Conservation (phyloP, 2,329 filamentous ascomycete genomes). For the Phialocephala sp. region DNA sequence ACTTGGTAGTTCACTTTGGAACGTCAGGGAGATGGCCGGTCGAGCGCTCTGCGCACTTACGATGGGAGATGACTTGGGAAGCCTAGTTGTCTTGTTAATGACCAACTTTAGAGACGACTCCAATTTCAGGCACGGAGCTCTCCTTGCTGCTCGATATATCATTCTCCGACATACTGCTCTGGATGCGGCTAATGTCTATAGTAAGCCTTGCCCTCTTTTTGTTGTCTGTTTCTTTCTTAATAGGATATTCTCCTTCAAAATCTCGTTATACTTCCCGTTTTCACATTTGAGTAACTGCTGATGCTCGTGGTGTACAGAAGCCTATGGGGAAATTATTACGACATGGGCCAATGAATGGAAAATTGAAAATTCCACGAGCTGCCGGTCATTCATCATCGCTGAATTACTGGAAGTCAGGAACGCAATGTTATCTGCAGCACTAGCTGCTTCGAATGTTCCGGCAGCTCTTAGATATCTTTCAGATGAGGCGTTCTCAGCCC, state of each 20-base stretch:
- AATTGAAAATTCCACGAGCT: not conserved
- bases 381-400: not conserved
- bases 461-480: not conserved
- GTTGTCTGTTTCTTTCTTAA: not conserved
- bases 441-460: not conserved
- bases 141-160: constrained; percentile 62
- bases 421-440: not conserved
- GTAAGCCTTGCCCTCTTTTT: constrained; percentile 44
- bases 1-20: constrained; percentile 75
- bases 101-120: constrained; percentile 43
- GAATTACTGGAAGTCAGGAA: not conserved
- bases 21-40: constrained; percentile 81
- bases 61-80: constrained; percentile 56
- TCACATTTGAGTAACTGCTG: not conserved
- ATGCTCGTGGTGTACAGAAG: not conserved
- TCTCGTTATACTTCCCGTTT: not conserved
- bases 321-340: not conserved
- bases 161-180: constrained; percentile 59
- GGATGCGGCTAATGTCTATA: constrained; percentile 48
- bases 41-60: constrained; percentile 71
- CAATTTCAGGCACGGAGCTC: constrained; percentile 63
- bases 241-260: not conserved
- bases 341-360: not conserved
- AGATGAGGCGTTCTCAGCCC: not conserved
- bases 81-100: constrained; percentile 43